Conservation (phyloP, 2,329 filamentous ascomycete species). For the Aspergillus luchuensis region DNA sequence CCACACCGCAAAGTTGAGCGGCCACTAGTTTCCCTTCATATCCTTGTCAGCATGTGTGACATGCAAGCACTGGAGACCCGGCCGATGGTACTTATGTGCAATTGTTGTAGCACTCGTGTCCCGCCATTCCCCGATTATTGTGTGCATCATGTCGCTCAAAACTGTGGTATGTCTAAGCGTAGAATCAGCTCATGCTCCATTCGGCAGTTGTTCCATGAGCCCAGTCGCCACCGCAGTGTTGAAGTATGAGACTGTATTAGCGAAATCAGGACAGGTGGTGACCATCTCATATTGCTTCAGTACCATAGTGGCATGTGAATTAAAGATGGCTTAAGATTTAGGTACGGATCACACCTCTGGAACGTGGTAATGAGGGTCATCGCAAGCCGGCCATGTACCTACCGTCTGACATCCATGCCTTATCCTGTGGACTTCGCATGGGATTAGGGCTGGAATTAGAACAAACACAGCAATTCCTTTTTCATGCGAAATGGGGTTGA, state of each 20-base stretch:
- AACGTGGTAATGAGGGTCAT: background rate
- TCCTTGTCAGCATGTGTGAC: constrained; percentile 11
- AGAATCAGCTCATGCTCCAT: background rate
- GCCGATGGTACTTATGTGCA: constrained; percentile 3
- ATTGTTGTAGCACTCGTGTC: constrained; percentile 4
- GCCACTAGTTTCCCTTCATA: constrained; percentile 1
- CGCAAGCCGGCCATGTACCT: constrained; percentile 1
- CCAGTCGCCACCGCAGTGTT: background rate
- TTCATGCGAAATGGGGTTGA: background rate
- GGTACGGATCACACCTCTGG: background rate
- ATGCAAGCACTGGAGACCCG: constrained; percentile 1
- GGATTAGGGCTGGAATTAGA: background rate
- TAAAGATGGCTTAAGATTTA: constrained; percentile 4
- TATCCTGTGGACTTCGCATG: background rate
- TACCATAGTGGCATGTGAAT: constrained; percentile 1
- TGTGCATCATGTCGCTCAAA: background rate
- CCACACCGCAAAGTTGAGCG: constrained; percentile 16
- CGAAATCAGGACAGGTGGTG: too few species aligned
- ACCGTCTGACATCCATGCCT: background rate
- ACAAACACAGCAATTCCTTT: background rate
- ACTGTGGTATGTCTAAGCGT: background rate
- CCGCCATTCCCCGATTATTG: background rate
- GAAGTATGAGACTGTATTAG: background rate
- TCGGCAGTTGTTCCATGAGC: background rate
- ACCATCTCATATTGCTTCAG: too few species aligned